Evolutionary conservation across 106 monocot species (phyloP), one percentile per base, ranked within the genome.

Genomic region (Vanilla planifolia): DNA sequence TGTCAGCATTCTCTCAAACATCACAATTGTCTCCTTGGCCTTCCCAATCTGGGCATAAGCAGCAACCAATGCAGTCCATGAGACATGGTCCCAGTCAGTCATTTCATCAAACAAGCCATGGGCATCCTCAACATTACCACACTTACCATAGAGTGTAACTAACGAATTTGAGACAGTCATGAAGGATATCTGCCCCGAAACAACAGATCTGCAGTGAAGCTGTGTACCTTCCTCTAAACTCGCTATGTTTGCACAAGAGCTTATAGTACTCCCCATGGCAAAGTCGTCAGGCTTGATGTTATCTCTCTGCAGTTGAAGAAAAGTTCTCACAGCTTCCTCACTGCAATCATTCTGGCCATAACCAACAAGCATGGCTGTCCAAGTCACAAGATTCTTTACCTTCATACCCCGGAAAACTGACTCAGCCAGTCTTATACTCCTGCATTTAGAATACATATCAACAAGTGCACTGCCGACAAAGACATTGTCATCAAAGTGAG

Each of bases 331-430:
- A 11, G 93, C 88, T 47, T 84, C 88, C 73, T 92, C 83, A 59
- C 62, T 70, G 34, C 57, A 77, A 55, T 68, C 79, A 51, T 85
- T 93, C 64, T 93, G 84, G 33, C 89, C 79, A 66, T 89, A 93
- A 9, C 85, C 93, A n/a, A 88, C 88, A 29, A 93, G 61, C 85
- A 89, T 77, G 8, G 85, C 79, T 16, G 93, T 93, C 93, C 93
- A 93, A 1, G 91, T 77, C 10, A 92, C 69, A 50, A 92, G 48
- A 47, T 92, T 92, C 62, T 73, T 92, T 8, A 30, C 36, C 16
- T 9, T 2, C 83, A 86, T 80, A 46, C 64, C 30, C 61, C 62
- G 65, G 33, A 92, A 92, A 62, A 80, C 77, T 4, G 60, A 21
- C 60, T 80, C 81, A 5, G 82, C 80, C 3, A 34, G 41, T 34